Percentiles rank a stretch among this genome's conserved stretches.
phyloP scores from a whole-genome alignment of 1,284 basidiomycete species.

The Melanopsichium pennsylvanicum region DNA sequence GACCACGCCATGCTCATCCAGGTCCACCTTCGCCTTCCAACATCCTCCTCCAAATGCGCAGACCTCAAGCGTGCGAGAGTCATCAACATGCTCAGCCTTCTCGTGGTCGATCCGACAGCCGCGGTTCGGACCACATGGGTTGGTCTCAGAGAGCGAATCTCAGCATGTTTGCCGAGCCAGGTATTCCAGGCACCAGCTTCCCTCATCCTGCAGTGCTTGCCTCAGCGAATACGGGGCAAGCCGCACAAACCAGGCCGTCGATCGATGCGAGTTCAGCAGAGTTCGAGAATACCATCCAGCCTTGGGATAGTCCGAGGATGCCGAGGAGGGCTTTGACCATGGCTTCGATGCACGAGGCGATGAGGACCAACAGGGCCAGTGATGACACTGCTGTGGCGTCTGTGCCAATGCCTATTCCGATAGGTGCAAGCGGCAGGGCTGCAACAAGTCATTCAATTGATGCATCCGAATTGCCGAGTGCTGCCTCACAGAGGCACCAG shows the following conservation, averaged over 20 bases:
- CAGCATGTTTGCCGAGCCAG: conserved; percentile 21
- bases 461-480: conserved; percentile 9
- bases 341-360: not conserved
- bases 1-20: conserved; percentile 36
- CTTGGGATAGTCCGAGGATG: conserved; percentile 28
- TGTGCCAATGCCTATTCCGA: not conserved
- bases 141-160: conserved; percentile 13
- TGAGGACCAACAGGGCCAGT: no score
- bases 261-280: no score
- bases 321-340: conserved; percentile 11
- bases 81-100: no score
- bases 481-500: not conserved
- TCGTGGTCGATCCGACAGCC: no score
- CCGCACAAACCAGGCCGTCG: no score
- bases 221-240: no score
- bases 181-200: conserved; percentile 31
- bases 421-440: no score
- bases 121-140: no score
- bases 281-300: conserved; percentile 28
- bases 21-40: conserved; percentile 16
- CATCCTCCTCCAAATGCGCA: conserved; percentile 14
- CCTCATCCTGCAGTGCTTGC: conserved; percentile 28
- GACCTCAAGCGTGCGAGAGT: conserved; percentile 10
- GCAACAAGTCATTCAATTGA: conserved; percentile 9
- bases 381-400: no score